Percentiles rank a stretch among this genome's conserved stretches.
Conservation (phyloP, 768 basidiomycete genomes). For the Galerina sulciceps region DNA sequence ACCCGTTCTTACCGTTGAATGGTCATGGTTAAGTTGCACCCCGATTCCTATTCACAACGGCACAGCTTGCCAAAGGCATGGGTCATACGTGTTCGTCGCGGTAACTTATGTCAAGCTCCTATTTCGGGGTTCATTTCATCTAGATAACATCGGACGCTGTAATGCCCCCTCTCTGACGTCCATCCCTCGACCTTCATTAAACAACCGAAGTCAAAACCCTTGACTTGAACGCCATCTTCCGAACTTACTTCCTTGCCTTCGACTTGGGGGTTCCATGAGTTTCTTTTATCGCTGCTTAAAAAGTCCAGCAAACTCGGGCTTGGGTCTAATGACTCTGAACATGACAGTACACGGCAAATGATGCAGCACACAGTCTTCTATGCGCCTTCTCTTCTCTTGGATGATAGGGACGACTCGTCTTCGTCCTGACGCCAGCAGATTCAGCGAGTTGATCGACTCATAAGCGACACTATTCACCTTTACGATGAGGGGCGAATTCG, state of each 20-base stretch:
- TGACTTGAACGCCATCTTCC: conserved; percentile 3
- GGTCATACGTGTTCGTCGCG: background rate
- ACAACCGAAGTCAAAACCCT: conserved; percentile 16
- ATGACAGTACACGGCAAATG: too few species aligned
- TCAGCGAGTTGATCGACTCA: too few species aligned
- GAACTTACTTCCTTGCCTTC: conserved; percentile 7
- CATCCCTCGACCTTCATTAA: conserved; percentile 13
- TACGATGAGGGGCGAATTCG: too few species aligned
- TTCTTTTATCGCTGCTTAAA: too few species aligned
- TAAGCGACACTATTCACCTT: too few species aligned
- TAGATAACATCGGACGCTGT: conserved; percentile 9
- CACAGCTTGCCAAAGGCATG: conserved; percentile 8
- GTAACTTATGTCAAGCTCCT: background rate
- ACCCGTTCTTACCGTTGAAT: background rate
- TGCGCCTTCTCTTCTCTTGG: too few species aligned
- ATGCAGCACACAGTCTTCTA: too few species aligned
- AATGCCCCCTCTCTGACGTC: conserved; percentile 3
- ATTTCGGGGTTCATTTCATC: conserved; percentile 7
- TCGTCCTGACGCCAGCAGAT: too few species aligned
- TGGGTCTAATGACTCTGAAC: too few species aligned
- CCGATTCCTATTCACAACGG: conserved; percentile 2
- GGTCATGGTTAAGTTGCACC: conserved; percentile 2
- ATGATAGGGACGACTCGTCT: too few species aligned
- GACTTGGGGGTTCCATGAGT: background rate
- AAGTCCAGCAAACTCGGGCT: too few species aligned